These are phyloP conservation scores for Aspergillus eucalypticola DNA, from an alignment of 2,329 filamentous ascomycete genomes.

Conservation along the genomic window DNA sequence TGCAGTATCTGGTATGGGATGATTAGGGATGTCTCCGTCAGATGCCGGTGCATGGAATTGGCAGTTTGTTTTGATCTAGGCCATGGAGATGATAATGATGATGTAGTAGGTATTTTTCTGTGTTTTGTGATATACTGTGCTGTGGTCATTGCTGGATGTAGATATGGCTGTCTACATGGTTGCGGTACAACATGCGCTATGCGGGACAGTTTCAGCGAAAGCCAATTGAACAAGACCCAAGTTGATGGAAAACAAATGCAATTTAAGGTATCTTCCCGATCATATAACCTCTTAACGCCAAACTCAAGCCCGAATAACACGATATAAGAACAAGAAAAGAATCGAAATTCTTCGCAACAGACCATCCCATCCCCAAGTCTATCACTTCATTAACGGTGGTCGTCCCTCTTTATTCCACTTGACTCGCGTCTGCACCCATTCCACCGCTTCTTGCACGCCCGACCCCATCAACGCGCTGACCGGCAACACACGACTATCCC, in stretches of 20 bases:
- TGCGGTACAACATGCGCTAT: not conserved
- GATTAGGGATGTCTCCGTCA: too few species aligned
- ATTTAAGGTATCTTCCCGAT: constrained; percentile 1
- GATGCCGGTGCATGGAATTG: too few species aligned
- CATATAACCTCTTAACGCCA: not conserved
- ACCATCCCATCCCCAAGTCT: not conserved
- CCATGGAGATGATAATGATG: not conserved
- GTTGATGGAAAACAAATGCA: not conserved
- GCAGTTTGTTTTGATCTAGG: not conserved
- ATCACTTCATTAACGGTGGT: constrained; percentile 87
- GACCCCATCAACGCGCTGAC: constrained; percentile 80
- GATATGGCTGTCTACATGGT: not conserved
- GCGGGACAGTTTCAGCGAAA: too few species aligned
- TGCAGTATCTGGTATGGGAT: not conserved
- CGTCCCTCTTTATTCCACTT: constrained; percentile 95
- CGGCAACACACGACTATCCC: constrained; percentile 87
- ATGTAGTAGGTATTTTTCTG: not conserved
- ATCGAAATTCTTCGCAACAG: not conserved
- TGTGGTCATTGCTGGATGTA: too few species aligned
- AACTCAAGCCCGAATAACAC: not conserved
- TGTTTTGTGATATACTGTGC: not conserved
- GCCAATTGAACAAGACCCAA: too few species aligned
- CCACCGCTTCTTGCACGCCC: constrained; percentile 91
- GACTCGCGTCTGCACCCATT: constrained; percentile 89
- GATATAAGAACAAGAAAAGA: not conserved